These are phyloP conservation scores for Colletotrichum lentis DNA, from an alignment of 2,329 filamentous ascomycete species.

Conservation along the genomic window DNA sequence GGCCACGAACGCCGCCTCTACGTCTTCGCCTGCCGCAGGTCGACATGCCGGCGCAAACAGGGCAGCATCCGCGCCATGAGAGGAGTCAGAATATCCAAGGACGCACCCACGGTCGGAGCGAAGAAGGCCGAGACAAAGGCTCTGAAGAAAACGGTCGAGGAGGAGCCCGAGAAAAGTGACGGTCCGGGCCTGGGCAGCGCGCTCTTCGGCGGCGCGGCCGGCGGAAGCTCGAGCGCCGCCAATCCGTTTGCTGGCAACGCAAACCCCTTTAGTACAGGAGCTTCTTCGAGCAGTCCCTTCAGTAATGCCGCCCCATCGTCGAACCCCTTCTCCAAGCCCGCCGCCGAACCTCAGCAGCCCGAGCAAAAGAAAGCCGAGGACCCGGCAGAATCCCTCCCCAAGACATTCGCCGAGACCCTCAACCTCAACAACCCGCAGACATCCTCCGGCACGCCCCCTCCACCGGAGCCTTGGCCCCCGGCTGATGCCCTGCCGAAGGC, in stretches of 20 bases:
- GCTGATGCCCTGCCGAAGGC: constrained; percentile 69
- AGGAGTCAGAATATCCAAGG: constrained; percentile 66
- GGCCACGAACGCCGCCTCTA: constrained; percentile 89
- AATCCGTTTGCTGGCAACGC: constrained; percentile 69
- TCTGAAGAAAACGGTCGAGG: constrained; percentile 48
- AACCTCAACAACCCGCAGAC: constrained; percentile 68
- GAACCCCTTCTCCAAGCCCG: constrained; percentile 45
- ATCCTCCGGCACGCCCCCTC: constrained; percentile 47
- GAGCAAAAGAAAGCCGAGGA: constrained; percentile 41
- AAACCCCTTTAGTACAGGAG: constrained; percentile 35
- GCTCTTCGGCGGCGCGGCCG: constrained; percentile 66
- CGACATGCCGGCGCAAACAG: constrained; percentile 80
- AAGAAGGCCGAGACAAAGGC: constrained; percentile 45
- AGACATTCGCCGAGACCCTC: constrained; percentile 78
- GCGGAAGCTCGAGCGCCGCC: constrained; percentile 43
- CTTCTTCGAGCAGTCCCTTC: constrained; percentile 55
- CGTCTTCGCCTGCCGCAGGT: constrained; percentile 81
- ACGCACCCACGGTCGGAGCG: constrained; percentile 45
- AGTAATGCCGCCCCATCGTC: constrained; percentile 44
- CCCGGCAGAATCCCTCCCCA: constrained; percentile 55
- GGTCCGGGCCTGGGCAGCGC: constrained; percentile 67
- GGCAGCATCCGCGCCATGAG: constrained; percentile 82
- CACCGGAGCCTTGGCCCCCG: constrained; percentile 79
- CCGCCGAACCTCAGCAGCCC: constrained; percentile 48
- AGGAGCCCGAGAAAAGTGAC: constrained; percentile 45